Conservation (phyloP, 176 grass and related monocot genomes). For the Poa pratensis region DNA sequence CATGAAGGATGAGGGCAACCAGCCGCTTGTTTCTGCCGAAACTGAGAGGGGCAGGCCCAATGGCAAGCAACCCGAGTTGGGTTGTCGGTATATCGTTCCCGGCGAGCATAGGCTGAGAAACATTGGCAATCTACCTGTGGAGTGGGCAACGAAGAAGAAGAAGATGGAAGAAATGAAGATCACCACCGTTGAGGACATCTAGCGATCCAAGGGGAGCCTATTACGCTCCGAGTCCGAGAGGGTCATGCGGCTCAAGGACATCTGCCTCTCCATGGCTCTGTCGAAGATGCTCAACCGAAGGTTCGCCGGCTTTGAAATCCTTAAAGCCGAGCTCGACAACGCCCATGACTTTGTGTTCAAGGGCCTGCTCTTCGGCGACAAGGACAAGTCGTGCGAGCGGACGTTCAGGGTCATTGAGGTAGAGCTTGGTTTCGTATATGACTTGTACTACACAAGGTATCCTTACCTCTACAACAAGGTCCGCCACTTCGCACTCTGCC, state of each 20-base stretch:
- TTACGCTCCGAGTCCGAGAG: background rate
- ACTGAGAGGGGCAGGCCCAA: no score
- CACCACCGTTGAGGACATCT: background rate
- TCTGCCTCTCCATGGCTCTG: constrained; percentile 13
- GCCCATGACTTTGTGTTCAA: background rate
- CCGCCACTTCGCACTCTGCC: background rate
- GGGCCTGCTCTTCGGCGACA: background rate
- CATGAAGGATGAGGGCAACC: background rate
- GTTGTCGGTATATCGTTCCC: background rate
- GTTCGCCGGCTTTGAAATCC: background rate
- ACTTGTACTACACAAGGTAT: constrained; percentile 13
- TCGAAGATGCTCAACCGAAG: constrained; percentile 22
- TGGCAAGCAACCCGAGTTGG: no score
- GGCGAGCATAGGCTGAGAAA: background rate
- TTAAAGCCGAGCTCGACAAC: background rate
- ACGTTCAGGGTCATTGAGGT: background rate
- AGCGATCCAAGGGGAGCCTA: background rate
- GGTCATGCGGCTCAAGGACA: background rate
- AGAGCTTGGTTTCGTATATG: constrained; percentile 19
- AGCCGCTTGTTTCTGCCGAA: no score
- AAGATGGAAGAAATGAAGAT: no score
- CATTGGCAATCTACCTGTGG: no score
- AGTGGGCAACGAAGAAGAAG: no score
- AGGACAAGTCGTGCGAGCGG: background rate
- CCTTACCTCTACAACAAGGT: constrained; percentile 3